Evolutionary conservation across 371 early-diverging fungal species (phyloP), one percentile per base, ranked within the genome.

Genomic region (Mortierella sp.): DNA sequence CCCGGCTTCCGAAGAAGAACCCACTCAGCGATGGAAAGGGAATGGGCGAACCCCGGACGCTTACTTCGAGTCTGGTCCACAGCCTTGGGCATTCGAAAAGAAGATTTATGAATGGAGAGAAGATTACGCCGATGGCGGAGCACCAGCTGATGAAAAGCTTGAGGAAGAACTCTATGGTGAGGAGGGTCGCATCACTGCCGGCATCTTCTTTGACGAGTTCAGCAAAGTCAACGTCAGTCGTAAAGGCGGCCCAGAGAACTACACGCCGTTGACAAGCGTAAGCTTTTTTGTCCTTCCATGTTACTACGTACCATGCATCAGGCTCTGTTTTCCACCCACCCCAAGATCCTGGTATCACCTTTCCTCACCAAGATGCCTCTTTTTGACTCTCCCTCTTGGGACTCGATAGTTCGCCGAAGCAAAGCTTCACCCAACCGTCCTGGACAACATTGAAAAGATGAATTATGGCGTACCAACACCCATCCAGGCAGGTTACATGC

Each of bases 401-500:
- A 10, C 14, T 14, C 39, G 14, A 22, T 64, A 85, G 86, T 84
- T 85, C 50, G 81, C 78, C 13, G 76, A 82, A n/a, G 81, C 84
- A 17, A 68, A 80, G 46, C 53, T 85, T 28, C 81, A 84, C 58
- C 81, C 85, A 31, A 79, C 71, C 9, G 81, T 88, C 73, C 76
- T 84, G 47, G 84, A 83, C 52, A 91, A 92, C 53, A 68, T 90
- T 43, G 58, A 82, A 45, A 80, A 88, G 12, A 82, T 85, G 41
- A 73, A 82, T 14, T 92, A 90, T 65, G 41, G 50, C 10, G 71
- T 60, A 10, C 94, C 94, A 27, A 93, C 92, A 2, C 90, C 91
- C 39, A 86, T 94, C 9, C 94, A 87, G 73, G 84, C 54, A 64
- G 25, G 21, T 34, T 25, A 7, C 19, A 17, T 19, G 2, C 31